Evolutionary conservation across 768 basidiomycete species (phyloP).

Genomic region (Boletus tomentosulus): DNA sequence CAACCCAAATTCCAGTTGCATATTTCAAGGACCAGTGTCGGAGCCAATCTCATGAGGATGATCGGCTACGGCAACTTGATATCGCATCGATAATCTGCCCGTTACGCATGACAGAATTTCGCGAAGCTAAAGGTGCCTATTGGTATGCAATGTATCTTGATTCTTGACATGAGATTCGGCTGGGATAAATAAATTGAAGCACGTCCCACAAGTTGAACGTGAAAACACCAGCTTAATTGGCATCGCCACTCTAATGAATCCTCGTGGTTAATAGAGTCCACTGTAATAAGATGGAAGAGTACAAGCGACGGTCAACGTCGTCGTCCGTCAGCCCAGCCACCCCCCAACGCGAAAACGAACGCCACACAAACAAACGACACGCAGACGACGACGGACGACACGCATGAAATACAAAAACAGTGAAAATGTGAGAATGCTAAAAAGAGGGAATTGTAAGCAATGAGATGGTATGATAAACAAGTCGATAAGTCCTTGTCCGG

Average conservation of each 20-base stretch:
- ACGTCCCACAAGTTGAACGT: neutral
- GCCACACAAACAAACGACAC: neutral
- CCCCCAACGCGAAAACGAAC: no score
- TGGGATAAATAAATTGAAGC: no score
- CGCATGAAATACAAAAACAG: slow-evolving; percentile 13
- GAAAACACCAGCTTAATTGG: neutral
- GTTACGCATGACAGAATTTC: no score
- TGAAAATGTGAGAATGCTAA: slow-evolving; percentile 12
- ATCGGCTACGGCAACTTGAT: no score
- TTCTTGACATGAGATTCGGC: no score
- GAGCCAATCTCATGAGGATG: no score
- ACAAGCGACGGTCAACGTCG: slow-evolving; percentile 16
- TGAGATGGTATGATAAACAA: slow-evolving; percentile 30
- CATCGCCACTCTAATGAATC: slow-evolving; percentile 9
- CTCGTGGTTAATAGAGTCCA: slow-evolving; percentile 17
- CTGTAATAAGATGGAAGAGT: slow-evolving; percentile 10
- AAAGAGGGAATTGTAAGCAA: slow-evolving; percentile 24
- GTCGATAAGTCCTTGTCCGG: slow-evolving; percentile 22
- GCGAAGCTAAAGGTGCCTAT: no score
- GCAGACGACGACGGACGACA: slow-evolving; percentile 7
- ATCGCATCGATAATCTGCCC: no score
- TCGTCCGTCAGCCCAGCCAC: slow-evolving; percentile 12
- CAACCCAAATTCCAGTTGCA: no score
- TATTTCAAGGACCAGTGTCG: no score
- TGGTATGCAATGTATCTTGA: no score